phyloP scores from a whole-genome alignment of 176 grass and related monocot species.

The Carex parvula region DNA sequence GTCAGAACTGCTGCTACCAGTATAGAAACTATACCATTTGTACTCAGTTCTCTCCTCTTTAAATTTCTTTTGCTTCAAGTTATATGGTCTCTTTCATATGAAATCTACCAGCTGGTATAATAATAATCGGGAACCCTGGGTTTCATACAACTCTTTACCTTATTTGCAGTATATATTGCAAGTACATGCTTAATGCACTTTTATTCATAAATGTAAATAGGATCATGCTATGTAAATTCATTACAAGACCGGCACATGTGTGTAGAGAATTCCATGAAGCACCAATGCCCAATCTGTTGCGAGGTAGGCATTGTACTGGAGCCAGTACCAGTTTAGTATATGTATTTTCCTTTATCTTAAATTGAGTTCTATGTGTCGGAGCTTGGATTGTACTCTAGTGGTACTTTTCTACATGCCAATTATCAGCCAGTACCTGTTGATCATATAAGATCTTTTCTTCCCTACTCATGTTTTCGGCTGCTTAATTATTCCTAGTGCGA shows the following conservation, averaged over 20 bases:
- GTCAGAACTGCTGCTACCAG: neutral
- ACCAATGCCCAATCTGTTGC: constrained; percentile 91
- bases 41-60: neutral
- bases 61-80: neutral
- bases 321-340: neutral
- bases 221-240: constrained; percentile 64
- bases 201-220: constrained; percentile 36
- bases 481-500: neutral
- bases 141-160: neutral
- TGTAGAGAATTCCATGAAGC: constrained; percentile 95
- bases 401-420: neutral
- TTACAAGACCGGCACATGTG: constrained; percentile 76
- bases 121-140: neutral
- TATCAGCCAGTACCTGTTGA: neutral
- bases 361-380: neutral
- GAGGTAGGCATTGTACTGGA: constrained; percentile 44
- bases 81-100: constrained; percentile 5
- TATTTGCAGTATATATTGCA: constrained; percentile 3
- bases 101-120: neutral
- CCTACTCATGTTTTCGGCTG: neutral
- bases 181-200: neutral
- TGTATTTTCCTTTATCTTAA: neutral
- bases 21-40: neutral
- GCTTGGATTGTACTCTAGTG: neutral
- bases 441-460: neutral